phyloP scores from a whole-genome alignment of 2,329 filamentous ascomycete species.

The Volutella citrinella region DNA sequence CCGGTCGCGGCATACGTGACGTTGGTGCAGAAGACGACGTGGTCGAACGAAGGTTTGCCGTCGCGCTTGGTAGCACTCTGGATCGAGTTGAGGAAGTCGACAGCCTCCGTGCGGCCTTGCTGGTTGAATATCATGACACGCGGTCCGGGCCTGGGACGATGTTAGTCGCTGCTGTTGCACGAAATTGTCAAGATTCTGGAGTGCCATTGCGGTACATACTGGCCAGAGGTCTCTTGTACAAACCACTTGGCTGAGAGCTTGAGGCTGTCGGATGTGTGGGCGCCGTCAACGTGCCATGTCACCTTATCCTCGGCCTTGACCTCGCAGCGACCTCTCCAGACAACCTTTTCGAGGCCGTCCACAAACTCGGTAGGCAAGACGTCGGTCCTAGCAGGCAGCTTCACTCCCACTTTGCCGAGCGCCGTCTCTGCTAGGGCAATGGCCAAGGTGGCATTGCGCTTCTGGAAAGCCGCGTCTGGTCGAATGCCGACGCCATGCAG shows the following conservation, averaged over 20 bases:
- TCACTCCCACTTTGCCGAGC: slow-evolving; percentile 42
- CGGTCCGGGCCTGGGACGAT: slow-evolving; percentile 30
- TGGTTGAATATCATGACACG: slow-evolving; percentile 85
- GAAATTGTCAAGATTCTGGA: background rate
- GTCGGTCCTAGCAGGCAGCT: slow-evolving; percentile 20
- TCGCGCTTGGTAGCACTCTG: slow-evolving; percentile 32
- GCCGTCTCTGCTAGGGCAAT: slow-evolving; percentile 51
- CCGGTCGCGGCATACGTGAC: slow-evolving; percentile 51
- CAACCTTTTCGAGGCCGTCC: slow-evolving; percentile 70
- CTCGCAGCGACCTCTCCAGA: slow-evolving; percentile 78
- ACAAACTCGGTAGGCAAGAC: slow-evolving; percentile 62
- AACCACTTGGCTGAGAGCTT: slow-evolving; percentile 83
- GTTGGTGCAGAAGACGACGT: slow-evolving; percentile 83
- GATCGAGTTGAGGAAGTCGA: slow-evolving; percentile 52
- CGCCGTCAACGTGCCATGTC: slow-evolving; percentile 87
- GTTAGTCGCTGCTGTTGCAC: too few species aligned
- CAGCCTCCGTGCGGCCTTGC: slow-evolving; percentile 54
- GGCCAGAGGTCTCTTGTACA: slow-evolving; percentile 43
- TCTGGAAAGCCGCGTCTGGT: slow-evolving; percentile 56
- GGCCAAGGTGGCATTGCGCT: slow-evolving; percentile 53
- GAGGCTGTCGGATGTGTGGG: slow-evolving; percentile 89
- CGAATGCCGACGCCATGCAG: slow-evolving; percentile 45
- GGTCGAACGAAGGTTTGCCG: slow-evolving; percentile 52
- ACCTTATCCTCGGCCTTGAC: slow-evolving; percentile 53
- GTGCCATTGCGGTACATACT: slow-evolving; percentile 19